A percentile compares a stretch with the other conserved stretches of the same genome.
These are phyloP conservation scores for Candida neerlandica DNA, from an alignment of 1,139 yeast species.

Conservation along the genomic window DNA sequence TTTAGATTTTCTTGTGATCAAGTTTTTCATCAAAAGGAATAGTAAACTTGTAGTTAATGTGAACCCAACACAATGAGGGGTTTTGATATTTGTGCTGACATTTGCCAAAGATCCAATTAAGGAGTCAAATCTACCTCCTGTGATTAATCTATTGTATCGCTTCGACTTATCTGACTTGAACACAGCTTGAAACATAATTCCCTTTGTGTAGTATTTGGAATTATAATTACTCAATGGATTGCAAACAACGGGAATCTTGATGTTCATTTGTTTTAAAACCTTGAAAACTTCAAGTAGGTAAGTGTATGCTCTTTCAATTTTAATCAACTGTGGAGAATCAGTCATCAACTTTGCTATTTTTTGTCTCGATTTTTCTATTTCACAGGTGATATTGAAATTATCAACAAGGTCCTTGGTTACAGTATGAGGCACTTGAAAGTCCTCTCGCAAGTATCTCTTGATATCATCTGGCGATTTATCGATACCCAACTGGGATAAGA, in stretches of 20 bases:
- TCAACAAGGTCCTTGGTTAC: conserved; percentile 76
- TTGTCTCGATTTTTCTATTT: conserved; percentile 62
- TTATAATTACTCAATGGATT: conserved; percentile 83
- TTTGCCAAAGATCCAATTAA: conserved; percentile 64
- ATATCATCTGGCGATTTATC: conserved; percentile 69
- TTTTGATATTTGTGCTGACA: conserved; percentile 25
- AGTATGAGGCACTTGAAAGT: conserved; percentile 76
- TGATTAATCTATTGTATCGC: conserved; percentile 59
- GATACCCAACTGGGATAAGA: conserved; percentile 75
- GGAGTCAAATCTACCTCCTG: conserved; percentile 90
- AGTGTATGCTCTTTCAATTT: conserved; percentile 62
- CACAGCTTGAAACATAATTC: conserved; percentile 87
- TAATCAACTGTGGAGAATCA: conserved; percentile 66
- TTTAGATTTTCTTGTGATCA: conserved; percentile 28
- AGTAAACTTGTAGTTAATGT: conserved; percentile 53
- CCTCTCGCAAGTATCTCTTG: conserved; percentile 64
- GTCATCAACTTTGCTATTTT: conserved; percentile 70
- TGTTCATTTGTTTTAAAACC: conserved; percentile 58
- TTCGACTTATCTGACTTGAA: conserved; percentile 54
- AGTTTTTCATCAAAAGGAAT: conserved; percentile 45
- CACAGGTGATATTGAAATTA: conserved; percentile 72
- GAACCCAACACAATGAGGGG: conserved; percentile 78
- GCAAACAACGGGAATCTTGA: conserved; percentile 40
- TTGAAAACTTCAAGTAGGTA: conserved; percentile 61
- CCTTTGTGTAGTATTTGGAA: conserved; percentile 72